These are phyloP conservation scores for Apiospora kogelbergensis DNA, from an alignment of 2,329 filamentous ascomycete genomes.

Conservation along the genomic window DNA sequence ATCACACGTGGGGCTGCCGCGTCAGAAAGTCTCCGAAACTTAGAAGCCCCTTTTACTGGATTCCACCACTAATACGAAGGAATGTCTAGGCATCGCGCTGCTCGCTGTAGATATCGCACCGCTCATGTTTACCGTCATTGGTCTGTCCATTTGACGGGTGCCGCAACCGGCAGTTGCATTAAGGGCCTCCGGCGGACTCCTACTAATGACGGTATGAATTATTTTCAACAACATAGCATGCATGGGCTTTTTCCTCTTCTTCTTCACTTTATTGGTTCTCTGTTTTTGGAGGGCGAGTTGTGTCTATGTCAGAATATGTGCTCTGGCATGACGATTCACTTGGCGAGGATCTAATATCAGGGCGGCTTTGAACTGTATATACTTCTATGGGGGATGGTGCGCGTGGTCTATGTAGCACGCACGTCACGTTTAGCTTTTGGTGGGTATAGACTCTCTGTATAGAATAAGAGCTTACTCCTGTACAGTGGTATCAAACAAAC, in stretches of 20 bases:
- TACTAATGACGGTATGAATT: slow-evolving; percentile 1
- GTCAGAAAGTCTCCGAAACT: not conserved
- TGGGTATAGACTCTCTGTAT: not conserved
- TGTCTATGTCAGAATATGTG: not conserved
- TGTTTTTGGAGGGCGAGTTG: not conserved
- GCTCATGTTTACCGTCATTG: slow-evolving; percentile 42
- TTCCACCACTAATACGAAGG: slow-evolving; percentile 3
- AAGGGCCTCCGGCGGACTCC: not conserved
- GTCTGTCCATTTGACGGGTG: slow-evolving; percentile 22
- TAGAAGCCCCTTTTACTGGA: not conserved
- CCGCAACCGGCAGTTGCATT: not conserved
- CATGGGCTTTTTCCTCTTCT: not conserved
- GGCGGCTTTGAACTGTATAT: not conserved
- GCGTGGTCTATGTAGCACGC: not conserved
- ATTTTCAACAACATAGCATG: slow-evolving; percentile 2
- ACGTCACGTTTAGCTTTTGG: not conserved
- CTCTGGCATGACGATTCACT: not conserved
- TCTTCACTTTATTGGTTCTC: not conserved
- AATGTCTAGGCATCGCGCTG: slow-evolving; percentile 29
- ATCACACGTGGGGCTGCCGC: not conserved
- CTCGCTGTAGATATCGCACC: slow-evolving; percentile 42
- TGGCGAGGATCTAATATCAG: not conserved
- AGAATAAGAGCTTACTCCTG: not conserved
- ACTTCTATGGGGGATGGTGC: not conserved
- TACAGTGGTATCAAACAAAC: not conserved